phyloP scores from a whole-genome alignment of 345 rosid genomes.

The Lepidium aucheri region DNA sequence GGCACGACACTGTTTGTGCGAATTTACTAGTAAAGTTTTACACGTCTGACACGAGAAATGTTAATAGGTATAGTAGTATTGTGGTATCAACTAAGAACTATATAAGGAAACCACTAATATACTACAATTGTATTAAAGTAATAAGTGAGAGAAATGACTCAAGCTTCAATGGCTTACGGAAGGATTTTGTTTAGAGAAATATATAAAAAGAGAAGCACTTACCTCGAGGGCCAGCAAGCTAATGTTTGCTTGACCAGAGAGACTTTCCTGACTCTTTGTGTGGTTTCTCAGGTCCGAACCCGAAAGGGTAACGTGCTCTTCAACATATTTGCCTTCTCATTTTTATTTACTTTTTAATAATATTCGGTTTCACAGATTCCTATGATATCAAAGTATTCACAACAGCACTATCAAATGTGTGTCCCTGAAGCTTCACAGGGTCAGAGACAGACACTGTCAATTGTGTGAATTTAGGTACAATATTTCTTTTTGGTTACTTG shows the following conservation, averaged over 20 bases:
- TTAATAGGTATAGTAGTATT: neutral
- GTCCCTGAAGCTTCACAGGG: neutral
- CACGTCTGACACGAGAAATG: no score
- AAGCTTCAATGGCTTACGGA: constrained; percentile 21
- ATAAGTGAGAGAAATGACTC: neutral
- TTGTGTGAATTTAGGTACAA: constrained; percentile 16
- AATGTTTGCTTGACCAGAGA: neutral
- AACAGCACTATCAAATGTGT: no score
- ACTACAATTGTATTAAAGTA: neutral
- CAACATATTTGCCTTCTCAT: neutral
- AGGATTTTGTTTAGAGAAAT: neutral
- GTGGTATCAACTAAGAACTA: neutral
- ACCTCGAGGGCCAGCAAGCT: constrained; percentile 14
- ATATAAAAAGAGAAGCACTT: neutral
- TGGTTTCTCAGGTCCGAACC: constrained; percentile 3
- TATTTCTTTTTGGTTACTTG: constrained; percentile 10
- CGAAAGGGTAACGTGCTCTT: constrained; percentile 19
- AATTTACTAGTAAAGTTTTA: no score
- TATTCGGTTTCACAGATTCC: neutral
- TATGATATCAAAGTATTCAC: constrained; percentile 12
- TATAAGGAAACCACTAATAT: neutral
- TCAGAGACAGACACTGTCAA: constrained; percentile 10
- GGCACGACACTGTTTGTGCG: no score
- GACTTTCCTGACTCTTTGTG: constrained; percentile 20
- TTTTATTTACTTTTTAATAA: no score